A percentile compares a stretch with the other conserved stretches of the same genome.
phyloP scores from a whole-genome alignment of 169 alveolate species.

The Cryptosporidium canis region DNA sequence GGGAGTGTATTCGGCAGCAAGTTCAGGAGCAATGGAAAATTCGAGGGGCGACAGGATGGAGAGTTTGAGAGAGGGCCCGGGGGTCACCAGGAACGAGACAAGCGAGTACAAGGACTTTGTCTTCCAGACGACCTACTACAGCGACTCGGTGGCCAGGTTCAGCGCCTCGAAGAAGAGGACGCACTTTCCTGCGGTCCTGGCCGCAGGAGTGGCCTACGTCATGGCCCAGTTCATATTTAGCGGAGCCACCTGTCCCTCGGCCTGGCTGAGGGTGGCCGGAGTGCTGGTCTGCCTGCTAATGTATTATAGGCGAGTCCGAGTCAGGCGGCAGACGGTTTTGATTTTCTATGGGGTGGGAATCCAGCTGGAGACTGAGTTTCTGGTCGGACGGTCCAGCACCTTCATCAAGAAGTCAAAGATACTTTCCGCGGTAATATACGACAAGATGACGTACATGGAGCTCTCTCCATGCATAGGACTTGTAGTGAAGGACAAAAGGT shows the following conservation, averaged over 20 bases:
- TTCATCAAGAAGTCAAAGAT: constrained; percentile 49
- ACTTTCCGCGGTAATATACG: constrained; percentile 41
- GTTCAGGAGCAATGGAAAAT: background rate
- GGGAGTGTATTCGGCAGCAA: background rate
- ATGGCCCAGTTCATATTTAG: background rate
- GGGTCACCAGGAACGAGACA: background rate
- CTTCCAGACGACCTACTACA: constrained; percentile 20
- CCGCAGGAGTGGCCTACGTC: constrained; percentile 5
- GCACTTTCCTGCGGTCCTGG: background rate
- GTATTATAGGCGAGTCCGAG: constrained; percentile 16
- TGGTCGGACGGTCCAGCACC: background rate
- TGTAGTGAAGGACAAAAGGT: constrained; percentile 24
- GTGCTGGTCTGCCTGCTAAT: background rate
- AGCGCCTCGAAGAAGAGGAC: constrained; percentile 11
- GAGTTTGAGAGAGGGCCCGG: background rate
- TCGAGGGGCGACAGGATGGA: background rate
- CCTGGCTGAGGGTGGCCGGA: background rate
- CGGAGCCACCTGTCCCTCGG: background rate
- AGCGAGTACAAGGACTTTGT: background rate
- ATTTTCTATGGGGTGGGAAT: constrained; percentile 48
- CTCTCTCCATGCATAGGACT: constrained; percentile 27
- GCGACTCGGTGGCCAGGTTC: constrained; percentile 22
- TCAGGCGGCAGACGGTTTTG: constrained; percentile 28
- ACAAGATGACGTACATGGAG: constrained; percentile 60
- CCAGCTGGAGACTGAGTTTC: constrained; percentile 38